phyloP scores from a whole-genome alignment of 1,139 yeast genomes.

The Insectozyma bohioensis region DNA sequence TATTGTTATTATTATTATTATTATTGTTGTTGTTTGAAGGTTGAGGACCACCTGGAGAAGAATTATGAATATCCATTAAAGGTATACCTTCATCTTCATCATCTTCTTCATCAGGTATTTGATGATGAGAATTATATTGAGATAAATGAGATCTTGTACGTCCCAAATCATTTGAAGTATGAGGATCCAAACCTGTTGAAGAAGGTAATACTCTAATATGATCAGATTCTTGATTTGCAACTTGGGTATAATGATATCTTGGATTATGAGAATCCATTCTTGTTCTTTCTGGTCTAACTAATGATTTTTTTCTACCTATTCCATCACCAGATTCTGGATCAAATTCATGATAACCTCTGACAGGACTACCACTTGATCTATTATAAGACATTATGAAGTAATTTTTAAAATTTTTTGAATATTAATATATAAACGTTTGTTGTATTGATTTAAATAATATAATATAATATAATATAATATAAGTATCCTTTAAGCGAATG shows the following conservation, averaged over 20 bases:
- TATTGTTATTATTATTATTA: no score
- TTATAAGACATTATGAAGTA: slow-evolving; percentile 15
- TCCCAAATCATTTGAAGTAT: slow-evolving; percentile 14
- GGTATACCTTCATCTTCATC: slow-evolving; percentile 41
- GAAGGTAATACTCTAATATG: slow-evolving; percentile 69
- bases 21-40: no score
- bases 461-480: no score
- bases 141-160: slow-evolving; percentile 14
- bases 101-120: slow-evolving; percentile 3
- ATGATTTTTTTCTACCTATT: slow-evolving; percentile 59
- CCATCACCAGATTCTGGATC: slow-evolving; percentile 50
- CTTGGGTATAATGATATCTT: slow-evolving; percentile 77
- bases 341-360: slow-evolving; percentile 34
- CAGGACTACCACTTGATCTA: slow-evolving; percentile 13
- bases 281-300: slow-evolving; percentile 80
- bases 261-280: slow-evolving; percentile 68
- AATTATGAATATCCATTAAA: slow-evolving; percentile 37
- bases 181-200: slow-evolving; percentile 73
- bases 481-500: no score
- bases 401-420: no score
- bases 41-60: slow-evolving; percentile 12
- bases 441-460: no score
- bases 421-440: no score
- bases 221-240: slow-evolving; percentile 66
- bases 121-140: slow-evolving; percentile 5